Evolutionary conservation across 371 early-diverging fungal species (phyloP), one percentile per base, ranked within the genome.

Genomic region (Mortierella sp.): DNA sequence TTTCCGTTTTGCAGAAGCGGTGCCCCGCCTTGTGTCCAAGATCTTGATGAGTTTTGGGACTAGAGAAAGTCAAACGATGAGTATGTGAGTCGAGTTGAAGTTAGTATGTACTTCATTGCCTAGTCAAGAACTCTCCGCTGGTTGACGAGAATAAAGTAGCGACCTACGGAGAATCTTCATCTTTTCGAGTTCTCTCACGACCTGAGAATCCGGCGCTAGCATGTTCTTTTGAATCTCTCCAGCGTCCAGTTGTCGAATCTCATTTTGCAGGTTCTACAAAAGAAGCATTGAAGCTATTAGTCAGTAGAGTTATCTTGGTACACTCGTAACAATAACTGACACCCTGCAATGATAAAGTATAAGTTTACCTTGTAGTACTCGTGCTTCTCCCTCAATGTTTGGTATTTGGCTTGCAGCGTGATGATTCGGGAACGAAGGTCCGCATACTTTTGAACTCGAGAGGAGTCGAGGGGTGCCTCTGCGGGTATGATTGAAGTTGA

Each of bases 151-250:
- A 21, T 48, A 24, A 16, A 26, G n/a, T 31, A n/a, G 24, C 44
- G 40, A 74, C 84, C 8, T 84, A 85, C 85, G 73, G 28, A 81
- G 34, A 24, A 34, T 67, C 55, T 81, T 81, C 81, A 77, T 85
- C 53, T 75, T 81, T 71, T 75, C 69, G 24, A 85, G 75, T 28
- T 85, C 81, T n/a, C 71, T 55, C 51, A 55, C 53, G 3, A 81
- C 76, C 24, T 77, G 76, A 9, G 85, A 81, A 51, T 78, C 54
- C n/a, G 78, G 74, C 16, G 76, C 51, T n/a, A 85, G 24, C 14
- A 81, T 70, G 70, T 78, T 85, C 48, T 61, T 75, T 50, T 85
- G 69, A 14, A 85, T 75, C n/a, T 81, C 75, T 16, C 76, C 79
- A 28, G 78, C 57, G 54, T 85, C 79, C 43, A 85, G 71, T 31